Evolutionary conservation across 2,329 filamentous ascomycete species (phyloP).

Genomic region (Metarhizium sp.): DNA sequence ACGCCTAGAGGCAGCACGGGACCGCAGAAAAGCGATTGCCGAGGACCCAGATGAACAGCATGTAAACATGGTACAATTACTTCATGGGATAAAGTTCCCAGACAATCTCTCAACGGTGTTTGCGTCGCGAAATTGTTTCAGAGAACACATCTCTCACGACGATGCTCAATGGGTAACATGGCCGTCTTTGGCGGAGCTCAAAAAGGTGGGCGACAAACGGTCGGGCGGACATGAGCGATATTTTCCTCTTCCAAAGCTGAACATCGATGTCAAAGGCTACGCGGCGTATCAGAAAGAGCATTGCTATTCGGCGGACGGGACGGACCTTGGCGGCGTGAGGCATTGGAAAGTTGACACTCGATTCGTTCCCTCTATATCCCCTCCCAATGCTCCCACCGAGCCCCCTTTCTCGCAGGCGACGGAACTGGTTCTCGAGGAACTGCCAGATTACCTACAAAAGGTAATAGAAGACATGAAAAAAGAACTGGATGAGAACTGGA

Average conservation of each 20-base stretch:
- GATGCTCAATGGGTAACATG: slow-evolving; percentile 16
- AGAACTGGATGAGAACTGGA: slow-evolving; percentile 4
- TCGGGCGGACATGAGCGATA: slow-evolving; percentile 15
- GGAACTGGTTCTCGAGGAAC: slow-evolving; percentile 6
- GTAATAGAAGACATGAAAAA: slow-evolving; percentile 5
- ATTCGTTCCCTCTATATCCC: slow-evolving; percentile 8
- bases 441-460: slow-evolving; percentile 5
- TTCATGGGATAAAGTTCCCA: slow-evolving; percentile 17
- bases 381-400: not conserved
- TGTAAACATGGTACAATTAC: slow-evolving; percentile 10
- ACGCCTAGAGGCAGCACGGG: slow-evolving; percentile 12
- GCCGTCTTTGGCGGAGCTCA: slow-evolving; percentile 26
- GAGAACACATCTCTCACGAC: slow-evolving; percentile 10
- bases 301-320: slow-evolving; percentile 10
- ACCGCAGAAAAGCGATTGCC: slow-evolving; percentile 8
- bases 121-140: slow-evolving; percentile 23
- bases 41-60: not conserved
- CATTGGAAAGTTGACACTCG: slow-evolving; percentile 12
- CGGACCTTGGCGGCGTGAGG: slow-evolving; percentile 18
- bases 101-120: slow-evolving; percentile 25
- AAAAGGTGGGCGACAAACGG: slow-evolving; percentile 24
- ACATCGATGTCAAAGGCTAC: slow-evolving; percentile 9
- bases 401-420: not conserved
- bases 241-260: slow-evolving; percentile 23
- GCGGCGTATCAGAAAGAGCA: slow-evolving; percentile 4